A percentile compares a stretch with the other conserved stretches of the same genome.
Conservation (phyloP, 2,329 filamentous ascomycete genomes). For the Neoscytalidium dimidiatum region DNA sequence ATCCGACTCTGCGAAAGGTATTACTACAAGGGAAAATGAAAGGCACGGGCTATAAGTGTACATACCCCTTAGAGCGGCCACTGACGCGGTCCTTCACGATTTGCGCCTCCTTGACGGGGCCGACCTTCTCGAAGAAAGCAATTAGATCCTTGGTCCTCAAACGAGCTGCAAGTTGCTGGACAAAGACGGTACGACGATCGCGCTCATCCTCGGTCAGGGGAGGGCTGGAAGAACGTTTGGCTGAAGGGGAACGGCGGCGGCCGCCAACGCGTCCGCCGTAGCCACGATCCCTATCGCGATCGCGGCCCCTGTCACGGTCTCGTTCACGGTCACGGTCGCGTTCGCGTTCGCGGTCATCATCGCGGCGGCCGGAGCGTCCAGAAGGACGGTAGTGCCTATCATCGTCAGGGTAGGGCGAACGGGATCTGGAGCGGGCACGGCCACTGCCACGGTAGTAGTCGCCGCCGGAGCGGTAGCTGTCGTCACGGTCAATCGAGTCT, state of each 20-base stretch:
- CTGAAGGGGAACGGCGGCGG: conserved; percentile 48
- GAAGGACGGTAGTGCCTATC: conserved; percentile 38
- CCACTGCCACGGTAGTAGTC: conserved; percentile 43
- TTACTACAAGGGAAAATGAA: too few species aligned
- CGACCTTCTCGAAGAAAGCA: conserved; percentile 92
- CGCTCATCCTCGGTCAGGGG: conserved; percentile 87
- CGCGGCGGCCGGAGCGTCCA: conserved; percentile 41
- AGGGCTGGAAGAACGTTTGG: conserved; percentile 52
- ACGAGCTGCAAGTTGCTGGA: conserved; percentile 94
- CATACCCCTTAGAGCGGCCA: conserved; percentile 94
- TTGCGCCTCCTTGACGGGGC: conserved; percentile 93
- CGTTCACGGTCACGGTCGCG: conserved; percentile 58
- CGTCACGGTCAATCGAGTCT: conserved; percentile 24
- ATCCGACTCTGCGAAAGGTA: conserved; percentile 90
- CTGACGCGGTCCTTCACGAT: conserved; percentile 98
- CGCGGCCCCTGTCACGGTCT: conserved; percentile 57
- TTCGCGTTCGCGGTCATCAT: conserved; percentile 53
- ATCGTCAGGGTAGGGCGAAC: conserved; percentile 36
- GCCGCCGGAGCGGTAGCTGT: conserved; percentile 27
- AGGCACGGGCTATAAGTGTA: too few species aligned
- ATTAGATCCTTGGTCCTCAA: conserved; percentile 90
- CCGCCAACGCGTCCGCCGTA: conserved; percentile 51
- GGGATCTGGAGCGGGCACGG: conserved; percentile 35
- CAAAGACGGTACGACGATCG: conserved; percentile 94
- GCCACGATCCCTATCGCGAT: conserved; percentile 60